Conservation (phyloP, 2,329 filamentous ascomycete genomes). For the Arthrobotrys megalospora region DNA sequence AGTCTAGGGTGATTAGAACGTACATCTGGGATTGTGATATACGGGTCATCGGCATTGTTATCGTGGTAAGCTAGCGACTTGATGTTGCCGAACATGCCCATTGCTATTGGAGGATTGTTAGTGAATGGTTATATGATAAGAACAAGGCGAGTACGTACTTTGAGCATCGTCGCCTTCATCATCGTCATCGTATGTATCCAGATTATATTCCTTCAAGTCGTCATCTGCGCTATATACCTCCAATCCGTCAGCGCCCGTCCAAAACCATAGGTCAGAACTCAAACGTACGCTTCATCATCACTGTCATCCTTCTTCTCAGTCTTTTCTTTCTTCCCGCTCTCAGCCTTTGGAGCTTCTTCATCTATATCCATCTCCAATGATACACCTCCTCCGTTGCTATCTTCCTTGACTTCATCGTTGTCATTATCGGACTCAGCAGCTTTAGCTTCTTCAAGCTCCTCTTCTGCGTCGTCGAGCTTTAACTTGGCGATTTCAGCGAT, state of each 20-base stretch:
- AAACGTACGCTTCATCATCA: slow-evolving; percentile 65
- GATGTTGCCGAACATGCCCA: slow-evolving; percentile 95
- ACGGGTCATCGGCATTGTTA: slow-evolving; percentile 94
- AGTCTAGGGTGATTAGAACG: not conserved
- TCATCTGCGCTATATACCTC: slow-evolving; percentile 73
- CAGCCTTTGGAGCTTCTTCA: slow-evolving; percentile 59
- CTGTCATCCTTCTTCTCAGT: slow-evolving; percentile 65
- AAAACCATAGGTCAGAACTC: not conserved
- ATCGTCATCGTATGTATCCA: slow-evolving; percentile 92
- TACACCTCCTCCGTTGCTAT: slow-evolving; percentile 55
- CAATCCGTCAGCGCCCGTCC: no score
- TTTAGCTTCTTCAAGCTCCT: slow-evolving; percentile 82
- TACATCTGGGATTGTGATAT: slow-evolving; percentile 85
- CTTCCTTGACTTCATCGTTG: slow-evolving; percentile 63
- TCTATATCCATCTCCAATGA: slow-evolving; percentile 55
- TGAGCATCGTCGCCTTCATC: slow-evolving; percentile 75
- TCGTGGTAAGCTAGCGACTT: slow-evolving; percentile 95
- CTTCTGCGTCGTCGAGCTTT: slow-evolving; percentile 91
- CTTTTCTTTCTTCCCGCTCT: slow-evolving; percentile 55
- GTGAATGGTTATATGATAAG: not conserved
- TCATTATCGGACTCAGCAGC: slow-evolving; percentile 65
- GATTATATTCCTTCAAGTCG: slow-evolving; percentile 94
- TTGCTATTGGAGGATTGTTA: slow-evolving; percentile 65
- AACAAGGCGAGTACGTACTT: slow-evolving; percentile 66
- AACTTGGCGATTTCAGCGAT: slow-evolving; percentile 82